Evolutionary conservation across 352 stramenopile species (phyloP), one percentile per base, ranked within the genome.

Genomic region (Plasmopara halstedii): DNA sequence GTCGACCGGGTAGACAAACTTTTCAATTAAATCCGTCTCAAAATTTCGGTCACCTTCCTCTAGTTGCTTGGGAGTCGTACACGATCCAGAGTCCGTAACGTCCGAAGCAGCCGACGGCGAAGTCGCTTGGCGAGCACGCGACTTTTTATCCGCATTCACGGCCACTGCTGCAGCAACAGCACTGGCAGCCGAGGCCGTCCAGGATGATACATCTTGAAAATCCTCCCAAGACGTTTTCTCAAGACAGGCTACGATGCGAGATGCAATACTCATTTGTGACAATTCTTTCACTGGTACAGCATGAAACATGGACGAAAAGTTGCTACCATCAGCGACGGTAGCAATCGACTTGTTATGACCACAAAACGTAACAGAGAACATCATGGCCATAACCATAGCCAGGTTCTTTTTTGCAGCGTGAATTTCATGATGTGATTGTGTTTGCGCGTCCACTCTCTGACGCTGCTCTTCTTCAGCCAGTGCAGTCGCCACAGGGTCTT

Each of bases 161-260:
- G 58, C 56, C 14, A 73, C 47, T 0, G 45, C 64, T 13, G 63
- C 63, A 7, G 57, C 66, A 0, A 55, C 58, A 5, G 57, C 61
- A 26, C 53, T 67, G n/a, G 67, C 52, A 3, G 55, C 56, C 23
- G 58, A 62, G n/a, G 73, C 58, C 8, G 78, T 74, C 79, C 79
- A 90, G 43, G 73, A 81, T 20, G 74, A 78, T 20, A 90, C 67
- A 40, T 88, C 80, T 42, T 83, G 78, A 42, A 91, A 93, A 36
- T 90, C 75, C 52, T 88, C 79, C 82, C 82, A 93, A 50, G 82
- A 85, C n/a, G 82, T 85, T 53, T 89, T 88, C 53, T 93, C 82
- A n/a, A 93, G 58, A 43, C 76, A 85, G 25, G 82, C 81, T 25
- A 93, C 70, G 22, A 93, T 85, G 33, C 79, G 77, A 19, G 82